Base-by-base conservation (phyloP, 2,329 filamentous ascomycete genomes). In the Leptographium procerum region DNA sequence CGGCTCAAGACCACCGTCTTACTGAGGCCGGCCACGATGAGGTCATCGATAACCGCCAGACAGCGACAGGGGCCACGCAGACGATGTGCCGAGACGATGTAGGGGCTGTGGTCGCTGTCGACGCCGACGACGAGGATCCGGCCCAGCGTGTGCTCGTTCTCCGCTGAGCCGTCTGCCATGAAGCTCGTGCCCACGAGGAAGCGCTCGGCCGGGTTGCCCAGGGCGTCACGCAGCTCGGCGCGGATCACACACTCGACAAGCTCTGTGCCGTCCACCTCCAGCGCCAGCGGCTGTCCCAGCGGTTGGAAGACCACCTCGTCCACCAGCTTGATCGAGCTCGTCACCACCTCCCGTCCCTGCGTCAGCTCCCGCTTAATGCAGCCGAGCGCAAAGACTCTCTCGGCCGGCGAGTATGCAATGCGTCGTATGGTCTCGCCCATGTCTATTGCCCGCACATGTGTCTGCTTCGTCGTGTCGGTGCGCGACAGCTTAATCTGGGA, bases 141-240 rank as follows among this genome's bases (percentile, higher is more conserved):
- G 1, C 94, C 94, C 43, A 82, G 78, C n/a, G 78, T 76, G 16
- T 78, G 73, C 13, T 79, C 77, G 70, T 59, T 67, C 16, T 28
- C 36, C 26, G 10, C 9, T 26, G 47, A 50, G 6, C 24, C 14
- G 47, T 4, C 13, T 26, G 13, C 47, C 50, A 92, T 69, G 65
- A 87, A 91, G 58, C 88, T 88, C 0, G 94, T 97, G 8, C 94
- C 94, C 8, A 97, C 82, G n/a, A 97, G 75, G 67, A 97, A 97
- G 48, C 91, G 79, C 69, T 97, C 91, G 0, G 79, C 80, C 6
- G 72, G 68, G 31, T 77, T 74, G 11, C 83, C 84, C 48, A 73
- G 75, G 4, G 73, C 73, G 64, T 76, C 85, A 2, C 80, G 77
- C 14, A 96, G 77, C 64, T 89, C 82, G 7, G 89, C 86, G 36